phyloP scores from a whole-genome alignment of 2,329 filamentous ascomycete genomes.

The Amauroascus niger region DNA sequence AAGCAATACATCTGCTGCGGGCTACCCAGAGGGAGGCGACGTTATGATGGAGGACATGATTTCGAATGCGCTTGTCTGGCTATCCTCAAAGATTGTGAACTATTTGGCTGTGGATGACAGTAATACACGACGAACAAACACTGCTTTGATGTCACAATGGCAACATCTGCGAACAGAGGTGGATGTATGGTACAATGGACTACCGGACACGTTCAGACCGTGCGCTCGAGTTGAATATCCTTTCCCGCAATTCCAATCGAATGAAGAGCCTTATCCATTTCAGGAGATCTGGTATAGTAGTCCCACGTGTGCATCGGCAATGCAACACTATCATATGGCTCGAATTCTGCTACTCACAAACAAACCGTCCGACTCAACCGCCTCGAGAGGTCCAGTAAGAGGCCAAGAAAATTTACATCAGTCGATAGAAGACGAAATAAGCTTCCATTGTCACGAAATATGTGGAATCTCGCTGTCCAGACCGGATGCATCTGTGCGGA shows the following conservation, averaged over 20 bases:
- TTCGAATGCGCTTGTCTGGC: slow-evolving; percentile 56
- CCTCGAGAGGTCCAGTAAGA: slow-evolving; percentile 44
- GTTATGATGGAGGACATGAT: slow-evolving; percentile 54
- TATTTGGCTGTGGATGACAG: slow-evolving; percentile 47
- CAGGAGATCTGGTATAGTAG: slow-evolving; percentile 56
- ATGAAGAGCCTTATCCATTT: slow-evolving; percentile 35
- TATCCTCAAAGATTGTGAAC: slow-evolving; percentile 57
- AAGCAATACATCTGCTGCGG: slow-evolving; percentile 29
- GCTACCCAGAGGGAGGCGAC: slow-evolving; percentile 30
- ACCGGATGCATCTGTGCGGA: slow-evolving; percentile 49
- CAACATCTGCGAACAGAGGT: slow-evolving; percentile 47
- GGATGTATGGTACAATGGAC: slow-evolving; percentile 49
- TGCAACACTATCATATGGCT: slow-evolving; percentile 40
- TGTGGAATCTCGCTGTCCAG: slow-evolving; percentile 50
- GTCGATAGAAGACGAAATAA: slow-evolving; percentile 47
- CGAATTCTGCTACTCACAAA: slow-evolving; percentile 37
- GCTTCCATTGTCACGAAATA: slow-evolving; percentile 52
- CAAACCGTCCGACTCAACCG: slow-evolving; percentile 37
- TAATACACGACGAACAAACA: slow-evolving; percentile 30
- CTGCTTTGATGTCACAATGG: slow-evolving; percentile 41
- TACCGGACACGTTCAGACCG: slow-evolving; percentile 51
- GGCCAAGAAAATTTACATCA: slow-evolving; percentile 49
- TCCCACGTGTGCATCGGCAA: slow-evolving; percentile 56
- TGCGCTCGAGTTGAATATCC: slow-evolving; percentile 42
- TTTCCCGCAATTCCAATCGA: slow-evolving; percentile 21